Evolutionary conservation across 2,329 filamentous ascomycete species (phyloP), one percentile per base, ranked within the genome.

Genomic region (Colletotrichum australisinense): DNA sequence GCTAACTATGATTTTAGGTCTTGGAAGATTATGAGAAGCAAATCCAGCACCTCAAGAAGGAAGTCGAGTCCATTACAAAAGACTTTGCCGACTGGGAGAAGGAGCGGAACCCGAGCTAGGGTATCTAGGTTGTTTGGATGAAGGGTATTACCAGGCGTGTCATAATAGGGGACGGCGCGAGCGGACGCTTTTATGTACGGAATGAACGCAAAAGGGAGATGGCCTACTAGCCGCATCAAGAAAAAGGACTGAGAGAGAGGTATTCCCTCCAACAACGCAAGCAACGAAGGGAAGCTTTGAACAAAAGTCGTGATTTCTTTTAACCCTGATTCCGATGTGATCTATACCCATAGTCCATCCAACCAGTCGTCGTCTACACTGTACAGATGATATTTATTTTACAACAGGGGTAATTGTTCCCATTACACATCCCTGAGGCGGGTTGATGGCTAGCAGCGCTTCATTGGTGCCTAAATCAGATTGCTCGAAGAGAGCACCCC

Each of bases 1-100:
- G 72, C 75, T 78, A 65, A 80, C 75, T 16, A 1, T 42, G 58
- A 32, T 35, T 73, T 30, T 75, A 95, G 93, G 92, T 96, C 59
- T 83, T 96, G 77, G 92, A 93, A 78, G 93, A 95, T 79, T 96
- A 95, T 81, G 93, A 95, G 81, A 93, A 92, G 80, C 94, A 96
- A 84, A 86, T 97, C 42, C 87, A 89, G 79, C 93, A 95, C 80
- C 86, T 97, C 75, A 93, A 92, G 82, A 92, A 92, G 80, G 92
- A 95, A 80, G 86, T 92, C 16, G 92, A 93, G 79, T 87, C 89
- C 63, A 86, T 92, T 76, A 89, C 88, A 77, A 85, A 87, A 55
- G 89, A 91, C 74, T 90, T 87, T 73, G 84, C 86, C 14, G 84
- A 86, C 30, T 91, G 89, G 88, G 86, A 89, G 76, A 86, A 85